Evolutionary conservation across 1,284 basidiomycete genomes (phyloP).

Genomic region (Boletus mariae): DNA sequence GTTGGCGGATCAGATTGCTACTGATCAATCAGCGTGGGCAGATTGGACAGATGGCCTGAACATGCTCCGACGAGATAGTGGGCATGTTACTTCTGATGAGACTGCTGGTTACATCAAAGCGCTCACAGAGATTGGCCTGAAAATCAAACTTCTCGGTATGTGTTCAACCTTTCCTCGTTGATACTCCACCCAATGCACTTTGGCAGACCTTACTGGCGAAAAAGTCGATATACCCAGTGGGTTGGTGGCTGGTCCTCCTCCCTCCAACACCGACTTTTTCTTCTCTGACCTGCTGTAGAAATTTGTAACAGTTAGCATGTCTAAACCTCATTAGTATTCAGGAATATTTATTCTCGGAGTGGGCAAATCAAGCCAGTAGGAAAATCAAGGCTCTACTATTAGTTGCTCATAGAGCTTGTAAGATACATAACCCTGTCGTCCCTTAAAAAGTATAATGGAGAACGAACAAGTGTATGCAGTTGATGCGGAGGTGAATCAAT

Average conservation of each 20-base stretch:
- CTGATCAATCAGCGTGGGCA: slow-evolving; percentile 81
- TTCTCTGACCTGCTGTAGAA: slow-evolving; percentile 62
- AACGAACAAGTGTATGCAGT: slow-evolving; percentile 34
- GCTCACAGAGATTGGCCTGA: slow-evolving; percentile 90
- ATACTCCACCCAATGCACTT: slow-evolving; percentile 1
- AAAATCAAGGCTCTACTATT: slow-evolving; percentile 20
- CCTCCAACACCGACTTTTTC: slow-evolving; percentile 81
- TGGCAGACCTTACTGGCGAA: slow-evolving; percentile 82
- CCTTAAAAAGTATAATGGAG: slow-evolving; percentile 19
- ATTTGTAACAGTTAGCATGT: slow-evolving; percentile 7
- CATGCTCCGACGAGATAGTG: slow-evolving; percentile 77
- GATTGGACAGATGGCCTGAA: slow-evolving; percentile 97
- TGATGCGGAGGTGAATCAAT: slow-evolving; percentile 36
- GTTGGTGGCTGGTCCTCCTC: slow-evolving; percentile 66
- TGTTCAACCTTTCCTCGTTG: slow-evolving; percentile 11
- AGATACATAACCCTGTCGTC: slow-evolving; percentile 17
- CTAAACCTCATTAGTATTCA: slow-evolving; percentile 3
- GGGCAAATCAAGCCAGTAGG: slow-evolving; percentile 1
- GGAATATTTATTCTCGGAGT: neutral
- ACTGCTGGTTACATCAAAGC: slow-evolving; percentile 82
- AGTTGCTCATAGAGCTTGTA: slow-evolving; percentile 23
- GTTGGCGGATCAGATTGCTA: slow-evolving; percentile 83
- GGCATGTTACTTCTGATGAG: slow-evolving; percentile 80
- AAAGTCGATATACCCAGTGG: slow-evolving; percentile 88
- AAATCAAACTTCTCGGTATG: slow-evolving; percentile 86